These are phyloP conservation scores for Heliamphora pulchella DNA, from an alignment of 179 eudicot genomes.

Conservation along the genomic window DNA sequence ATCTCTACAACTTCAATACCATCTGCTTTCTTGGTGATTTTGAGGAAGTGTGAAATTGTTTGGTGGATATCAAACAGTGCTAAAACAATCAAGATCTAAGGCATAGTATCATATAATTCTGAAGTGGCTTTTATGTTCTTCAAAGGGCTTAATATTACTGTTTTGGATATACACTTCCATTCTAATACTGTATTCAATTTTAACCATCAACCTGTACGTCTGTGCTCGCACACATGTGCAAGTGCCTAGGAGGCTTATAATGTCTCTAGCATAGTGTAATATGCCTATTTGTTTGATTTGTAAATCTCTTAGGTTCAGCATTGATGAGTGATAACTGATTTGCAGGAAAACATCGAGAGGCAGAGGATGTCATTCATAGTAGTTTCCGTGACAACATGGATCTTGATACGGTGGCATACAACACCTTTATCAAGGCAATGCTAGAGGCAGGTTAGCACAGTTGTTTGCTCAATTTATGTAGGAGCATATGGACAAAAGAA, in stretches of 20 bases:
- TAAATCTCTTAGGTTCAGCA: background rate
- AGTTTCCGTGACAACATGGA: conserved; percentile 40
- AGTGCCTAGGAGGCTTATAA: background rate
- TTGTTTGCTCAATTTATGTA: background rate
- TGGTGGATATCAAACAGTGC: background rate
- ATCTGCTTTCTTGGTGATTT: background rate
- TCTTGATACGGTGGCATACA: conserved; percentile 84
- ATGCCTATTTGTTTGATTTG: background rate
- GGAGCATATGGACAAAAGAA: background rate
- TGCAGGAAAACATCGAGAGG: conserved; percentile 57
- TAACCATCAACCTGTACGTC: background rate
- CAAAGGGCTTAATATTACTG: background rate
- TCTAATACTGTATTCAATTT: background rate
- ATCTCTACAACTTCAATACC: background rate
- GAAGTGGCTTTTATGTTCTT: conserved; percentile 1
- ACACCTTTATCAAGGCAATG: conserved; percentile 79
- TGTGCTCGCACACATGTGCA: background rate
- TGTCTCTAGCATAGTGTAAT: background rate
- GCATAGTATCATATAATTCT: background rate
- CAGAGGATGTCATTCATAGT: conserved; percentile 47
- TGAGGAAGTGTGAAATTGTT: too few relatives aligned
- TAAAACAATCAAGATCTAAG: background rate
- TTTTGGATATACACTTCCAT: background rate
- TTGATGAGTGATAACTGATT: conserved; percentile 6
- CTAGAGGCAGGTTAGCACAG: conserved; percentile 62